Conservation (phyloP, 2,329 filamentous ascomycete species). For the Pseudocercospora macadamiae region DNA sequence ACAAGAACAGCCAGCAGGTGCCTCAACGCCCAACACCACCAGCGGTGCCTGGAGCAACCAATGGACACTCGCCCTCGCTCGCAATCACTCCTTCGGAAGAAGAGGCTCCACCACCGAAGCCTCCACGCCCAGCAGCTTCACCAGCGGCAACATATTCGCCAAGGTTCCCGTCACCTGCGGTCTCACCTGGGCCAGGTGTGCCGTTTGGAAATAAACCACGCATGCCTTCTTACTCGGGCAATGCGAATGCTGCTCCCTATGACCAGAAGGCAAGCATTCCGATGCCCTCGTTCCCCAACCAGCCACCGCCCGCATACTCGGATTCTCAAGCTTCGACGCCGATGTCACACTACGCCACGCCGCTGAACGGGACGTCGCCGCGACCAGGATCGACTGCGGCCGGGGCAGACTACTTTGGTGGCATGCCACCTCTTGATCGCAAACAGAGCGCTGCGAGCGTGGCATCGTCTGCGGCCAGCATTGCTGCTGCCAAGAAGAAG, state of each 20-base stretch:
- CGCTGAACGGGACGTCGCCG: conserved; percentile 24
- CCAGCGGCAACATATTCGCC: conserved; percentile 19
- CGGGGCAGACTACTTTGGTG: conserved; percentile 37
- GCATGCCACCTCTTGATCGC: conserved; percentile 24
- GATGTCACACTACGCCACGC: conserved; percentile 39
- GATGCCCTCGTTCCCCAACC: conserved; percentile 17
- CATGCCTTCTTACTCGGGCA: conserved; percentile 25
- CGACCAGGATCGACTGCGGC: conserved; percentile 25
- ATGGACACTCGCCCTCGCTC: conserved; percentile 5
- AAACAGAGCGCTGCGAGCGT: conserved; percentile 35
- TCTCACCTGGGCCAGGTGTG: conserved; percentile 24
- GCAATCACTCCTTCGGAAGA: conserved; percentile 11
- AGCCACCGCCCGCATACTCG: conserved; percentile 27
- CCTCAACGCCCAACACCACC: conserved; percentile 10
- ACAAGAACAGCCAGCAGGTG: conserved; percentile 9
- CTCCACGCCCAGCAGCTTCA: conserved; percentile 35
- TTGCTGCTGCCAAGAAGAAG: conserved; percentile 65
- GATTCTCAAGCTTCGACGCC: conserved; percentile 36
- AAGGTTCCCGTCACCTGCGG: conserved; percentile 8
- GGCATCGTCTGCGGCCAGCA: conserved; percentile 38
- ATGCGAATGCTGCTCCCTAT: conserved; percentile 21
- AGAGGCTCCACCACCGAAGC: conserved; percentile 38
- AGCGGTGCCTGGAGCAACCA: conserved; percentile 4
- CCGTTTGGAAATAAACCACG: conserved; percentile 31
- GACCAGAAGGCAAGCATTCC: conserved; percentile 27